Evolutionary conservation across 805 yeast genomes (phyloP).

Genomic region (Cyberlindnera misumaiensis): DNA sequence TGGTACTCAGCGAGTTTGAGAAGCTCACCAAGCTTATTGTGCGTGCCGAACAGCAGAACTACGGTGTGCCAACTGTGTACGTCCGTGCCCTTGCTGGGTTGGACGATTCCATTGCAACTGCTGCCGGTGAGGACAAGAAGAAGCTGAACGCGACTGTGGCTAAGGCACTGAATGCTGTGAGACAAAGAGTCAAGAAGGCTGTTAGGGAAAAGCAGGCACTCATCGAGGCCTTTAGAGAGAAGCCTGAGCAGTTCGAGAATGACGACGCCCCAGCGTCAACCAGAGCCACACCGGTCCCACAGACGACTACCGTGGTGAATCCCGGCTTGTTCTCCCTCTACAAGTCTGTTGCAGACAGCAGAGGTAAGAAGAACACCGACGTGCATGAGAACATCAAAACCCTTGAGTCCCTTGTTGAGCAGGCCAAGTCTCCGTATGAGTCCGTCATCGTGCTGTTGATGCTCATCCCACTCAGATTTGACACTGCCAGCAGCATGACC

Average conservation of each 20-base stretch:
- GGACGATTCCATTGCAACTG: slow-evolving; percentile 58
- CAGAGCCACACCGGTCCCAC: slow-evolving; percentile 23
- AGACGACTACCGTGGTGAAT: slow-evolving; percentile 22
- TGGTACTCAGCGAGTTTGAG: slow-evolving; percentile 72
- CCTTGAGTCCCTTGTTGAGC: slow-evolving; percentile 52
- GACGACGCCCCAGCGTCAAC: slow-evolving; percentile 21
- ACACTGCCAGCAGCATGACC: slow-evolving; percentile 57
- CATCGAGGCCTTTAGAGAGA: slow-evolving; percentile 52
- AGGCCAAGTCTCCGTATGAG: slow-evolving; percentile 62
- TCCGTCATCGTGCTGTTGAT: slow-evolving; percentile 69
- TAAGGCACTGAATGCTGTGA: slow-evolving; percentile 78
- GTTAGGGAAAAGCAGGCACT: slow-evolving; percentile 59
- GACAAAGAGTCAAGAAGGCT: slow-evolving; percentile 82
- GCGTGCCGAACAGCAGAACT: slow-evolving; percentile 70
- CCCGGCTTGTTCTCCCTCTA: slow-evolving; percentile 59
- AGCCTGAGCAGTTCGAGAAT: slow-evolving; percentile 73
- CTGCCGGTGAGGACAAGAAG: slow-evolving; percentile 45
- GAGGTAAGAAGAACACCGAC: slow-evolving; percentile 95
- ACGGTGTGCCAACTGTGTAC: slow-evolving; percentile 64
- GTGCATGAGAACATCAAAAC: slow-evolving; percentile 66
- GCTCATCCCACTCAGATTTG: slow-evolving; percentile 85
- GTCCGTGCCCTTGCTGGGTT: slow-evolving; percentile 63
- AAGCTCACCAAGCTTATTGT: slow-evolving; percentile 58
- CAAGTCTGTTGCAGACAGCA: slow-evolving; percentile 70
- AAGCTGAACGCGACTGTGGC: slow-evolving; percentile 78